These are phyloP conservation scores for Pseudonectria foliicola DNA, from an alignment of 2,329 filamentous ascomycete species.

Conservation along the genomic window DNA sequence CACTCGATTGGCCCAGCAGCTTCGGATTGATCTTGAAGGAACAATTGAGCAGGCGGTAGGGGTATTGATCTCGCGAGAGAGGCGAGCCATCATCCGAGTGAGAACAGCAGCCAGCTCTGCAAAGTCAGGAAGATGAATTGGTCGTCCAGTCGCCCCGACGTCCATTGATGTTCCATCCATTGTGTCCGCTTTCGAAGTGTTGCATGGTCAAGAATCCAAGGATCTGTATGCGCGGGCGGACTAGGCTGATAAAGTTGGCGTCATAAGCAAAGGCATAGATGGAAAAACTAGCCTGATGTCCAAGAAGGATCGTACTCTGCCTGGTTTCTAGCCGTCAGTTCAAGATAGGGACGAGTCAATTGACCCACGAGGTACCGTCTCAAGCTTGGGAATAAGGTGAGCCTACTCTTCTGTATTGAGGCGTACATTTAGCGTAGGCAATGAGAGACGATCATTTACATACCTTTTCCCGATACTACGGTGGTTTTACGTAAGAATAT, in stretches of 20 bases:
- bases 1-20: conserved; percentile 1
- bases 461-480: too few species aligned
- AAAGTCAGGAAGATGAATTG: neutral
- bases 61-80: neutral
- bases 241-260: neutral
- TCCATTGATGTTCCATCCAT: neutral
- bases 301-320: neutral
- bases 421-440: too few species aligned
- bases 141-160: neutral
- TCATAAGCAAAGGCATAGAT: conserved; percentile 1
- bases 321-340: neutral
- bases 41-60: neutral
- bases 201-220: conserved; percentile 1
- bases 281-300: neutral
- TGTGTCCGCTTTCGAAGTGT: conserved; percentile 1
- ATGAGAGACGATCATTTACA: too few species aligned
- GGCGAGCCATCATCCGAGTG: neutral
- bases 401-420: neutral
- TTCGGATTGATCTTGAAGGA: neutral
- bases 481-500: too few species aligned
- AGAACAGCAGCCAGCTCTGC: conserved; percentile 1
- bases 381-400: neutral
- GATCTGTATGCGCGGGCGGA: conserved; percentile 1
- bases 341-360: neutral
- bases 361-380: conserved; percentile 1